Evolutionary conservation across 129 eudicot genomes (phyloP), one percentile per base, ranked within the genome.

Genomic region (Lonicera japonica): DNA sequence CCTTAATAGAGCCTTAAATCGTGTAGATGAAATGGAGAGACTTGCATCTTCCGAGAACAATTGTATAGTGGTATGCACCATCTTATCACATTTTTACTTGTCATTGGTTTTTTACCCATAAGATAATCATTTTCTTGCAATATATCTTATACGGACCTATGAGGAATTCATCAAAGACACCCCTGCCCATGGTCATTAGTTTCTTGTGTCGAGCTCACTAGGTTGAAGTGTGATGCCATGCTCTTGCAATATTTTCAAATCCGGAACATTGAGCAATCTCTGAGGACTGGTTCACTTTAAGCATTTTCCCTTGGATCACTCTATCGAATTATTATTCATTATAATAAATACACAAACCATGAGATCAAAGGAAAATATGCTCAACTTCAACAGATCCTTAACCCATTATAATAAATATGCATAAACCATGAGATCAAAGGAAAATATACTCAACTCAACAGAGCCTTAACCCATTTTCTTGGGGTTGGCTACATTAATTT

Each of bases 41-140:
- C 92, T 94, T 66, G 99, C 96, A 43, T 94, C 92, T 67, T 85
- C 96, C 15, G 96, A 94, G 56, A 94, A 94, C 74, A 77, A 83
- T 80, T 94, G 96, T 67, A 75, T 88, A 69, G 96, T 92, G 90
- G 98, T 92, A 92, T 59, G 80, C 21, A 18, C 75, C 41, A 40
- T 66, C 68, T 55, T 68, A 61, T 23, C 15, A 65, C 74, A 45
- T 56, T 38, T 45, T 60, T 17, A 29, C 25, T 4, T 63, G 1
- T 64, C 10, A 2, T 19, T 52, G 23, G 11, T 53, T 54, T 53
- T 24, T 5, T 21, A 21, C 5, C 55, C 9, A 25, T 53, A 10
- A 14, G 48, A 50, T 53, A 66, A 36, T 58, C 4, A 17, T 47
- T 22, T 22, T 18, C 58, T 15, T 5, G n/a, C 23, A 23, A 21